Base-by-base conservation (phyloP, 1,284 basidiomycete species). In the Vanrija humicola region DNA sequence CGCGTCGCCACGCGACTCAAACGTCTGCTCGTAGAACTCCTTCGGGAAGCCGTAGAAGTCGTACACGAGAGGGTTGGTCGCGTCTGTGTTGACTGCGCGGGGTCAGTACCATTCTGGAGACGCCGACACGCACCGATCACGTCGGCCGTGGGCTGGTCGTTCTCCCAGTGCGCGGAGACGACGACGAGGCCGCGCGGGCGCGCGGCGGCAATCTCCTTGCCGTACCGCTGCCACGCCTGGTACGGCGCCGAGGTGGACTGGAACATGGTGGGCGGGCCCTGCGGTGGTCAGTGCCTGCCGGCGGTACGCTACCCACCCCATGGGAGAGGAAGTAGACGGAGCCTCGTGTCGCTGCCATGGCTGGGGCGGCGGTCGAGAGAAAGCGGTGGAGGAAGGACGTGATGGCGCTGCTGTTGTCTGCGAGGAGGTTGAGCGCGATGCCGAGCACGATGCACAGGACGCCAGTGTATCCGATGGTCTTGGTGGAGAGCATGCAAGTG, bases 81-180 rank as follows among this genome's bases (percentile, higher is more conserved):
- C 21, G 48, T 76, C 70, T 28, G 64, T 67, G 55, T 76, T 77
- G 45, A 79, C 73, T 73, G 47, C 10, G 15, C 3, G 50, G 28
- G 3, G 6, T 58, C 23, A 57, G 48, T 44, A 58, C 49, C 47
- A 40, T 14, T 38, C 3, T 4, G 21, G 21, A 23, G n/a, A 23
- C 21, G n/a, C 5, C 21, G 21, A 23, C 21, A 23, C 67, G 50
- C 49, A 74, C 71, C 62, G 7, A 66, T 47, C 14, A 75, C 71
- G 34, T 55, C 59, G 0, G 48, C 46, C 8, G 57, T 29, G 15
- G 44, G 29, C 3, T 43, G 28, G 3, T 62, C 57, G 46, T 74
- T 71, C 60, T 80, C 79, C 79, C 79, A 80, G 60, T 80, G 79
- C 1, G 79, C 79, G 6, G 73, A 76, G 43, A 80, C 69, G 46